These are phyloP conservation scores for Mucor plumbeus DNA, from an alignment of 371 early-diverging fungal genomes.

Conservation along the genomic window DNA sequence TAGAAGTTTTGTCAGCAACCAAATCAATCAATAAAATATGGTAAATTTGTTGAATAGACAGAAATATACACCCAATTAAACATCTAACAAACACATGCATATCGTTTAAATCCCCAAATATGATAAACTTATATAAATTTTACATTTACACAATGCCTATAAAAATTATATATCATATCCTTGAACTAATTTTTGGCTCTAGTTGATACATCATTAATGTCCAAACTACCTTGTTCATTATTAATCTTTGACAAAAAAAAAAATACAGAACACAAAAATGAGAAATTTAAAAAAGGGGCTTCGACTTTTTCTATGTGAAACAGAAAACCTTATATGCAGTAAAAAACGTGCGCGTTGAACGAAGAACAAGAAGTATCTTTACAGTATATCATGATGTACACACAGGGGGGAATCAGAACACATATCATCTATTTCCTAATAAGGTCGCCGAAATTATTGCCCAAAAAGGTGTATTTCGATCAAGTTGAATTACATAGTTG, in stretches of 20 bases:
- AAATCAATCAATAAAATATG: too few relatives aligned
- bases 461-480: not conserved
- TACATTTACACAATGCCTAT: not conserved
- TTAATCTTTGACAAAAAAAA: not conserved
- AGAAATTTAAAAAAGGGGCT: not conserved
- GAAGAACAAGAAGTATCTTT: not conserved
- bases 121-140: not conserved
- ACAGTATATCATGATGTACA: not conserved
- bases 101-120: not conserved
- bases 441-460: not conserved
- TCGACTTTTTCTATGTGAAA: not conserved
- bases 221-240: not conserved
- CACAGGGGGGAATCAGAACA: not conserved
- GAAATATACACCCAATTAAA: too few relatives aligned
- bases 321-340: not conserved
- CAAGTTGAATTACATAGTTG: not conserved
- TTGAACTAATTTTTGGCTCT: not conserved
- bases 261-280: not conserved
- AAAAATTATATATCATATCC: too few relatives aligned
- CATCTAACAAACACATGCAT: too few relatives aligned
- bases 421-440: slow-evolving; percentile 1
- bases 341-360: not conserved
- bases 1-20: too few relatives aligned
- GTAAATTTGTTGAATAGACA: too few relatives aligned
- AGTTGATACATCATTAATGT: not conserved